Evolutionary conservation across 345 rosid genomes (phyloP).

Genomic region (Camelina hispida): DNA sequence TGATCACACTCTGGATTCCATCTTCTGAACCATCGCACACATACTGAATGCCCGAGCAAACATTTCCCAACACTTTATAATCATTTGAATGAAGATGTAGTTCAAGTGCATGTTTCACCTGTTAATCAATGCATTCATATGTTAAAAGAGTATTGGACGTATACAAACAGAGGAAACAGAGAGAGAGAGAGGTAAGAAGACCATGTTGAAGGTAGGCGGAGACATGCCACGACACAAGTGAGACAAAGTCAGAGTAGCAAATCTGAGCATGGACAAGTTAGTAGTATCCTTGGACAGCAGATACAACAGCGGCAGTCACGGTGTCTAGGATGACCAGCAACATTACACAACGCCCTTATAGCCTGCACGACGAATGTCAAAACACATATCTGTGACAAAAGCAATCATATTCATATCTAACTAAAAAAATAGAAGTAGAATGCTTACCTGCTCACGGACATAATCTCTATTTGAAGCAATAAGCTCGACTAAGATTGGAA

Average conservation of each 20-base stretch:
- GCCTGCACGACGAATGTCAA: constrained; percentile 45
- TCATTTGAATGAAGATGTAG: not conserved
- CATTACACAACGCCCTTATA: constrained; percentile 70
- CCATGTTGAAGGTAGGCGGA: constrained; percentile 59
- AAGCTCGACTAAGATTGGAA: constrained; percentile 65
- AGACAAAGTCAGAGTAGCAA: constrained; percentile 65
- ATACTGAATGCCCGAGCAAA: constrained; percentile 5
- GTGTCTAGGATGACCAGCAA: constrained; percentile 62
- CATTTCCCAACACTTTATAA: not conserved
- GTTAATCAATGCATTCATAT: constrained; percentile 19
- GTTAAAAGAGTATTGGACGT: constrained; percentile 12
- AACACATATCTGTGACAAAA: too few relatives aligned
- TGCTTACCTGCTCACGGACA: constrained; percentile 66
- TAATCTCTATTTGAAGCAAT: constrained; percentile 61
- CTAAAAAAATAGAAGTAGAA: not conserved
- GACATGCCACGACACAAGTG: constrained; percentile 66
- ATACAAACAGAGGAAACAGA: not conserved
- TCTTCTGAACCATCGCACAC: constrained; percentile 78
- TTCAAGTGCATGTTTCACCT: constrained; percentile 58
- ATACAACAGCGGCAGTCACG: constrained; percentile 53
- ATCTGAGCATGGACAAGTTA: constrained; percentile 59
- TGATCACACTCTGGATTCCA: constrained; percentile 80
- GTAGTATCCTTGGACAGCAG: constrained; percentile 54
- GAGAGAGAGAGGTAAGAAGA: not conserved
- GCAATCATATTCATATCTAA: constrained; percentile 12